Evolutionary conservation across 2,329 filamentous ascomycete genomes (phyloP).

Genomic region (Colletotrichum sp.): DNA sequence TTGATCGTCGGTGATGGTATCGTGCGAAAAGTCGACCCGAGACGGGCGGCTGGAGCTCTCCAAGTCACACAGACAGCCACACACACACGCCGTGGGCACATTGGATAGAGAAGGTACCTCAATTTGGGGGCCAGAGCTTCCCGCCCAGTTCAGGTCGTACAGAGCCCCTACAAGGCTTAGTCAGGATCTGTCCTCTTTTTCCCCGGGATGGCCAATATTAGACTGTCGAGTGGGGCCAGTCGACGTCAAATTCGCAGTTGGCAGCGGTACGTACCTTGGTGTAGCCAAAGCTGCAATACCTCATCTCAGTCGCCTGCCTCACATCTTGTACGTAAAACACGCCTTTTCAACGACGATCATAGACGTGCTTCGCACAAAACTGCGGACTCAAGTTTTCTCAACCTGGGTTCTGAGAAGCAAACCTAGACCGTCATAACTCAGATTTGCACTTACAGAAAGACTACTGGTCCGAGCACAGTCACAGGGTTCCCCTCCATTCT

Average conservation of each 20-base stretch:
- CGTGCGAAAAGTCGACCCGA: slow-evolving; percentile 12
- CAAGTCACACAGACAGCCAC: neutral
- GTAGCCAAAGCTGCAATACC: neutral
- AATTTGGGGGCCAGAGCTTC: slow-evolving; percentile 15
- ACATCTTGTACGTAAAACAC: neutral
- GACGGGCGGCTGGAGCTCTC: slow-evolving; percentile 17
- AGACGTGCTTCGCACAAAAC: neutral
- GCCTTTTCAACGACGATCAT: neutral
- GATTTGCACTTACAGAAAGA: neutral
- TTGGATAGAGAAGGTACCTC: neutral
- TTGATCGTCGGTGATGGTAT: neutral
- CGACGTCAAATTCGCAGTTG: slow-evolving; percentile 8
- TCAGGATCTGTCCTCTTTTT: neutral
- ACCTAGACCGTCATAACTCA: neutral
- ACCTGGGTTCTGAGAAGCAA: neutral
- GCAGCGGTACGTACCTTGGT: neutral
- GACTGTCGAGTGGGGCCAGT: neutral
- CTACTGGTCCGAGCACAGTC: slow-evolving; percentile 9
- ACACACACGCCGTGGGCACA: neutral
- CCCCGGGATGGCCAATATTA: neutral
- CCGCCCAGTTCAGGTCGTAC: neutral
- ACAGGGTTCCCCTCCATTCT: slow-evolving; percentile 16
- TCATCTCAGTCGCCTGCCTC: neutral
- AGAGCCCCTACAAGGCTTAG: slow-evolving; percentile 5
- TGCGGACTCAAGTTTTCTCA: neutral